These are phyloP conservation scores for Botrytis squamosa DNA, from an alignment of 2,329 filamentous ascomycete species.

Conservation along the genomic window DNA sequence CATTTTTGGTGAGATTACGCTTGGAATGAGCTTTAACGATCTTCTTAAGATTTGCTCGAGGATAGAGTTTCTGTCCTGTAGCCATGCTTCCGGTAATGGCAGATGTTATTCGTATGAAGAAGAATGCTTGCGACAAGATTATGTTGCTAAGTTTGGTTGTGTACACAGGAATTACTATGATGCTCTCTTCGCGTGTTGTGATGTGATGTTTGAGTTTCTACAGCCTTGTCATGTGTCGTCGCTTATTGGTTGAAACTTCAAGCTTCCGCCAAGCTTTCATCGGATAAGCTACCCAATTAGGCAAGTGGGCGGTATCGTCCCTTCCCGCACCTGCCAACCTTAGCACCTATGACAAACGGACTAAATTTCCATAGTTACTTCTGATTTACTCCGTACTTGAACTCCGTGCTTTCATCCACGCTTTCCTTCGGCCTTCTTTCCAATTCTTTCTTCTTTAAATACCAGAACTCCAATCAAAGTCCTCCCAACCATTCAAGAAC, in stretches of 20 bases:
- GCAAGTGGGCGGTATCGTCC: constrained; percentile 18
- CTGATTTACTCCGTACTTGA: not conserved
- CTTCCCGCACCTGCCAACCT: constrained; percentile 1
- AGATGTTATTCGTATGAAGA: not conserved
- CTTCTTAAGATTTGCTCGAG: constrained; percentile 80
- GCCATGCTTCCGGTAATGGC: constrained; percentile 32
- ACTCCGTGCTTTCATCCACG: not conserved
- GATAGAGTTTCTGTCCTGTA: constrained; percentile 70
- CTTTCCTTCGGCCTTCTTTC: constrained; percentile 11
- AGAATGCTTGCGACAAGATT: not conserved
- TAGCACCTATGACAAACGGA: constrained; percentile 5
- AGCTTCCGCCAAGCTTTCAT: constrained; percentile 8
- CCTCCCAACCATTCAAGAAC: not conserved
- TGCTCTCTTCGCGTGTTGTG: not conserved
- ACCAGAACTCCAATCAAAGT: not conserved
- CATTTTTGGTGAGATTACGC: constrained; percentile 77
- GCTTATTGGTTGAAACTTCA: not conserved
- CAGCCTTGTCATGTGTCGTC: not conserved
- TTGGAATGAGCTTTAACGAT: constrained; percentile 87
- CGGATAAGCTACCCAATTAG: constrained; percentile 12
- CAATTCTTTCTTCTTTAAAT: not conserved
- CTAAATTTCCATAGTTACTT: not conserved
- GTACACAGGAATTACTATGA: not conserved
- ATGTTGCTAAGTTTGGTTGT: not conserved
- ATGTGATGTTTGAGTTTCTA: constrained; percentile 3